Conservation (phyloP, 257 asterid genomes). For the Linderniella brevidens region DNA sequence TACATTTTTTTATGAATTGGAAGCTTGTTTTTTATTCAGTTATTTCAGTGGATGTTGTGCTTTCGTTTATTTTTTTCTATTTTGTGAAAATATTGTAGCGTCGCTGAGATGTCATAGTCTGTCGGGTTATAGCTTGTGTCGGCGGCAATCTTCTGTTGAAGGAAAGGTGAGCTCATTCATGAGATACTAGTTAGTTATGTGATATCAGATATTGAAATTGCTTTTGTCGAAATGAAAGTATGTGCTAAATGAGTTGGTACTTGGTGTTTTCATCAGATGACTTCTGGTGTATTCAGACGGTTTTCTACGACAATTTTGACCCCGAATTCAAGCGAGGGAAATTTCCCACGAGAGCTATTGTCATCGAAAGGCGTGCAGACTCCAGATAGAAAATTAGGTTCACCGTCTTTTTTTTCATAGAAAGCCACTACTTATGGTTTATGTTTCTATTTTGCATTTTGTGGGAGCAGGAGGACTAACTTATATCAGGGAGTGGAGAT, state of each 20-base stretch:
- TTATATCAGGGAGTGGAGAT: no score
- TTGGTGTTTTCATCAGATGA: constrained; percentile 15
- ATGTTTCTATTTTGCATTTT: not conserved
- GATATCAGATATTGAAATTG: not conserved
- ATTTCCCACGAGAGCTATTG: constrained; percentile 42
- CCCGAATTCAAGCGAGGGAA: constrained; percentile 37
- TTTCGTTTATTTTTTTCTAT: not conserved
- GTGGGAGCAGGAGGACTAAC: no score
- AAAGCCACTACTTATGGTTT: not conserved
- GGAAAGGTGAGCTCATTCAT: constrained; percentile 14
- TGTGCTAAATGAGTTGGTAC: constrained; percentile 1
- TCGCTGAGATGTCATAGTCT: no score
- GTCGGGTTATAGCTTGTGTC: constrained; percentile 3
- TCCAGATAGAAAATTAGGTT: constrained; percentile 56
- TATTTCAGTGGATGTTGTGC: no score
- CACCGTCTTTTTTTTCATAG: not conserved
- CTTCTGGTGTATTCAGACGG: constrained; percentile 18
- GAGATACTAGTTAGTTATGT: no score
- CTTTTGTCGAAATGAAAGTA: not conserved
- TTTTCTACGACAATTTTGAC: constrained; percentile 44
- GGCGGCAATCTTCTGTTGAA: constrained; percentile 14
- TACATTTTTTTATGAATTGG: no score
- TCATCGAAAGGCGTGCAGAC: constrained; percentile 23
- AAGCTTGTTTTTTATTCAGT: no score
- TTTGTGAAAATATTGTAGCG: no score